phyloP scores from a whole-genome alignment of 176 grass and related monocot species.

The Bromus sterilis region DNA sequence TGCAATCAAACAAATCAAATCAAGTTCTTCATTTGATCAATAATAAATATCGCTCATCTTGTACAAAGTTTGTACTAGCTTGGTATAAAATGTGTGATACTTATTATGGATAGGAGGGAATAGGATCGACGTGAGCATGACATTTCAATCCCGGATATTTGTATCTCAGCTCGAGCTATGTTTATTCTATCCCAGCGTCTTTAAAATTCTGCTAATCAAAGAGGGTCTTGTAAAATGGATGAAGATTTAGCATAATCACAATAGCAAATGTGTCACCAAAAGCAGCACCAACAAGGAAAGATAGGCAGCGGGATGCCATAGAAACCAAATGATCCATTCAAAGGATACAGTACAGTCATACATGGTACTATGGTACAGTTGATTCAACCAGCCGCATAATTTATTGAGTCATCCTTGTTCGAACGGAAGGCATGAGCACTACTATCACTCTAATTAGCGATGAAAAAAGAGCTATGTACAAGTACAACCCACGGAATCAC shows the following conservation, averaged over 20 bases:
- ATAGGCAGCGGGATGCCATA: neutral
- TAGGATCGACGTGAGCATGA: too few species aligned
- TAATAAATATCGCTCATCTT: too few species aligned
- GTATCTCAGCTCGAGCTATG: too few species aligned
- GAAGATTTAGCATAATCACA: neutral
- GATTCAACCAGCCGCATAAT: neutral
- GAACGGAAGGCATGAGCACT: neutral
- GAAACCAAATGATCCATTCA: neutral
- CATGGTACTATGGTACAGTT: neutral
- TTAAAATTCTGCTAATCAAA: too few species aligned
- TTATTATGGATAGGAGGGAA: too few species aligned
- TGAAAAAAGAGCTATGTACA: slow-evolving; percentile 3
- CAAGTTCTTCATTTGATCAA: too few species aligned
- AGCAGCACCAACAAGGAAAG: neutral
- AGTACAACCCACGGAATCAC: neutral
- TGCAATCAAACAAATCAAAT: too few species aligned
- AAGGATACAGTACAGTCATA: neutral
- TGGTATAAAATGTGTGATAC: too few species aligned
- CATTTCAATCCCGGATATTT: too few species aligned
- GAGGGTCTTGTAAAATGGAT: too few species aligned
- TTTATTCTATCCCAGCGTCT: too few species aligned
- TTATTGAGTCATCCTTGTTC: neutral
- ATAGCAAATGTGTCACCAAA: neutral
- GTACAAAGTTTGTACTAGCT: too few species aligned
- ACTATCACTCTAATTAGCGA: neutral